Evolutionary conservation across 2,329 filamentous ascomycete species (phyloP), one percentile per base, ranked within the genome.

Genomic region (Talaromyces sp.): DNA sequence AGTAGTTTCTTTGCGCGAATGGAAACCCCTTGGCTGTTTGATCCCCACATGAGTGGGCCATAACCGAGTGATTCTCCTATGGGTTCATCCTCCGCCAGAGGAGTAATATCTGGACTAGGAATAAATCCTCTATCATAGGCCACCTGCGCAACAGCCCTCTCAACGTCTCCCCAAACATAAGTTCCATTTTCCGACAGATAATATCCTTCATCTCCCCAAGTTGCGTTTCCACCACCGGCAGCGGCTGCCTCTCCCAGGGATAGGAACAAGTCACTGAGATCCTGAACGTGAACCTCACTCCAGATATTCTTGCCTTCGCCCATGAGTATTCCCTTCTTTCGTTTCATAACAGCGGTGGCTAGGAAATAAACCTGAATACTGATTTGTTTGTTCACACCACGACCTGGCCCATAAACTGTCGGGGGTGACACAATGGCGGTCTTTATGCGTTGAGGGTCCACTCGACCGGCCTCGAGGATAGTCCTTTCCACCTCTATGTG

Each of bases 41-140:
- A 68, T 22, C 71, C 72, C 70, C 70, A 73, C 0, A 72, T 66
- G 42, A 72, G 58, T 1, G 2, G 2, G 14, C 33, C 33, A 35
- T 35, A 35, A n/a, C 33, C 33, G 13, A 35, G n/a, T n/a, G 4
- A 14, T 6, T 35, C 33, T n/a, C 33, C 33, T 14, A 35, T 2
- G 3, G 33, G 13, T n/a, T 35, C 33, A 35, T 60, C 62, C 24
- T 65, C 58, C 27, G 65, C 48, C 3, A 71, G 39, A 7, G 73
- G 62, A 46, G 77, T 67, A 2, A 73, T 70, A 19, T 73, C 70
- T 1, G 66, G 62, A 42, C 72, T 67, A 2, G 72, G 60, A 43
- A 86, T 73, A 14, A 82, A 74, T 0, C 82, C 81, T 62, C 82
- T 76, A 56, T 82, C 76, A 40, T 77, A 73, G 0, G 82, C 84